Conservation (phyloP, 1,284 basidiomycete species). For the Ustilago cynodontis region DNA sequence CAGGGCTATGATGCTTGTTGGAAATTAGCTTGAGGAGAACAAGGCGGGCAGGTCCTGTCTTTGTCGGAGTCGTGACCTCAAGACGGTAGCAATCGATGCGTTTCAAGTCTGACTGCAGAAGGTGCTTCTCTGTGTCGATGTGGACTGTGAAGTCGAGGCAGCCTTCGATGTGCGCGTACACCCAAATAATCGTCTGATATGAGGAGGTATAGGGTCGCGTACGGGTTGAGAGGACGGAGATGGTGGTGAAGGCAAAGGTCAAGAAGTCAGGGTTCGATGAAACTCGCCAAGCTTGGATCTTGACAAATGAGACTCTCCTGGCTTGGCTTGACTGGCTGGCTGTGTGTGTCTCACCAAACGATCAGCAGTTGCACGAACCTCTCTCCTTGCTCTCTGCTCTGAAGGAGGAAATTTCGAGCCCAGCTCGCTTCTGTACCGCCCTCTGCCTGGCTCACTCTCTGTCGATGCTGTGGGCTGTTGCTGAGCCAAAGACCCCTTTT, state of each 20-base stretch:
- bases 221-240: neutral
- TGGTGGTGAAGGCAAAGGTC: neutral
- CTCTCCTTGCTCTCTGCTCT: neutral
- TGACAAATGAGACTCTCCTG: neutral
- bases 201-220: neutral
- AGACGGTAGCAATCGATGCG: no score
- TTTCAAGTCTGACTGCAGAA: no score
- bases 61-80: neutral
- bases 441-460: neutral
- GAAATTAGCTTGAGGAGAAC: neutral
- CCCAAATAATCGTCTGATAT: neutral
- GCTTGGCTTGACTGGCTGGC: neutral
- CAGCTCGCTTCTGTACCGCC: constrained; percentile 11
- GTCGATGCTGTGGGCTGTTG: neutral
- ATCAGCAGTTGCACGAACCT: constrained; percentile 9
- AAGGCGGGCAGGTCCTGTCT: neutral
- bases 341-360: constrained; percentile 4
- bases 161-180: neutral
- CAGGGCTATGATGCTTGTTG: neutral
- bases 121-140: no score
- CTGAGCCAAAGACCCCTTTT: constrained; percentile 13
- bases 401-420: constrained; percentile 3
- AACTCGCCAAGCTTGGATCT: constrained; percentile 3
- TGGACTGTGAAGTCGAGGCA: neutral
- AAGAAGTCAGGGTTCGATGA: neutral